A percentile compares a stretch with the other conserved stretches of the same genome.
These are phyloP conservation scores for Stipa capillata DNA, from an alignment of 176 grass and related monocot genomes.

Conservation along the genomic window DNA sequence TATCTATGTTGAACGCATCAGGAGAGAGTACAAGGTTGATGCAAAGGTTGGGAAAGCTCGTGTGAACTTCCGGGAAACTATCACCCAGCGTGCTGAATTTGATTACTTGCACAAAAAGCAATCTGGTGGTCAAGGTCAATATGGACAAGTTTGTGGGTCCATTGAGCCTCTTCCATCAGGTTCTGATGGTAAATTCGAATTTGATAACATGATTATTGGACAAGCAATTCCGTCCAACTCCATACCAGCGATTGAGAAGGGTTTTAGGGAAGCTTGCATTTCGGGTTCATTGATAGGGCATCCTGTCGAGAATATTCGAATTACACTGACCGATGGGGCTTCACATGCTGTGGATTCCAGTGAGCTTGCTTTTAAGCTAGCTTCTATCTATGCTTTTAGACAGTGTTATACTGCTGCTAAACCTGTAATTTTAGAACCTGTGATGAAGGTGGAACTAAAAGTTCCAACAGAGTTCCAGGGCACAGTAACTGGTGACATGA, in stretches of 20 bases:
- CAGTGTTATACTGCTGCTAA: constrained; percentile 89
- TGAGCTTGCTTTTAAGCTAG: constrained; percentile 96
- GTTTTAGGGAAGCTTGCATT: constrained; percentile 92
- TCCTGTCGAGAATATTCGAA: constrained; percentile 80
- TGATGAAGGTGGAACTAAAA: constrained; percentile 98
- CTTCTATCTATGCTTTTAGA: constrained; percentile 98
- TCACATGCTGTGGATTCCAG: constrained; percentile 97
- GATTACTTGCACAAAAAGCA: constrained; percentile 99
- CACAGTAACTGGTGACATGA: constrained; percentile 95
- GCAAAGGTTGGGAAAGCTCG: constrained; percentile 85
- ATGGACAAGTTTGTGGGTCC: constrained; percentile 91
- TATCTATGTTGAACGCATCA: constrained; percentile 97
- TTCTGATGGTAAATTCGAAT: constrained; percentile 74
- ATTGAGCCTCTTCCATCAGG: constrained; percentile 82
- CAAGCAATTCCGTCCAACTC: constrained; percentile 93
- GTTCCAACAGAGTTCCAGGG: constrained; percentile 95
- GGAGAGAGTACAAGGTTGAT: constrained; percentile 91
- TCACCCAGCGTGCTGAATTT: constrained; percentile 80
- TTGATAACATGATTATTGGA: constrained; percentile 88
- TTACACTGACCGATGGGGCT: constrained; percentile 84
- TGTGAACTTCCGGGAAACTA: constrained; percentile 93
- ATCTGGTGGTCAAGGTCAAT: constrained; percentile 98
- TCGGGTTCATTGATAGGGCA: constrained; percentile 93
- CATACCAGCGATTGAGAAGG: constrained; percentile 96
- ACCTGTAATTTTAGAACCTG: constrained; percentile 88